A percentile compares a stretch with the other conserved stretches of the same genome.
phyloP scores from a whole-genome alignment of 1,284 basidiomycete genomes.

The Cryptococcus sp. region DNA sequence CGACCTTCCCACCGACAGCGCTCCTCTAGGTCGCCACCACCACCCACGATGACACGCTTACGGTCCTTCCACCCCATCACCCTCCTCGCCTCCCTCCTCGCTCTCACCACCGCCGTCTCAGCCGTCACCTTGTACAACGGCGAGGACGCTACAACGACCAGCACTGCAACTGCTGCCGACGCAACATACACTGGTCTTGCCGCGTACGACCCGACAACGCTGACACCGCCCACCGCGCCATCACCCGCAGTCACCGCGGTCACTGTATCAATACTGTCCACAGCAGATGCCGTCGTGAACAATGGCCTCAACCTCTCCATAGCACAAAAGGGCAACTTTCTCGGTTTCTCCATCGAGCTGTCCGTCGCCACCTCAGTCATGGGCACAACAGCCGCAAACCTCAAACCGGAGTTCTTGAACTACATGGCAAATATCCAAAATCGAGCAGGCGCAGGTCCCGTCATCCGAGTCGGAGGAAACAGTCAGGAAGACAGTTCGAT shows the following conservation, averaged over 20 bases:
- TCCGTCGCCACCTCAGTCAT: constrained; percentile 67
- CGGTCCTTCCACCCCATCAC: constrained; percentile 1
- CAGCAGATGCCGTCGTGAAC: constrained; percentile 20
- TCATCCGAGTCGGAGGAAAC: constrained; percentile 74
- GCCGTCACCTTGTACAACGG: constrained; percentile 35
- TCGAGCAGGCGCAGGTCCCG: constrained; percentile 61
- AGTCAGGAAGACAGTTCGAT: constrained; percentile 64
- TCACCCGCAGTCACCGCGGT: constrained; percentile 31
- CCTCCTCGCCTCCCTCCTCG: constrained; percentile 7
- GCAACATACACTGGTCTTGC: constrained; percentile 39
- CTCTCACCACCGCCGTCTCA: constrained; percentile 14
- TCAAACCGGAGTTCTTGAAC: constrained; percentile 67
- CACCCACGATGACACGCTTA: neutral
- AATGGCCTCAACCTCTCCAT: constrained; percentile 51
- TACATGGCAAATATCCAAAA: constrained; percentile 66
- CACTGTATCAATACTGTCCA: constrained; percentile 29
- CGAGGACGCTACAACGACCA: constrained; percentile 9
- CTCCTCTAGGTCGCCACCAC: neutral
- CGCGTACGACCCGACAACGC: constrained; percentile 43
- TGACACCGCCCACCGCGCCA: constrained; percentile 41
- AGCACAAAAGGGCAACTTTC: constrained; percentile 63
- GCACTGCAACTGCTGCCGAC: constrained; percentile 21
- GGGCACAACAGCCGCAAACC: constrained; percentile 54
- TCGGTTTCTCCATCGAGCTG: constrained; percentile 73
- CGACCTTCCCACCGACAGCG: neutral